Conservation (phyloP, 2,329 filamentous ascomycete species). For the Magnaporthiopsis poae region DNA sequence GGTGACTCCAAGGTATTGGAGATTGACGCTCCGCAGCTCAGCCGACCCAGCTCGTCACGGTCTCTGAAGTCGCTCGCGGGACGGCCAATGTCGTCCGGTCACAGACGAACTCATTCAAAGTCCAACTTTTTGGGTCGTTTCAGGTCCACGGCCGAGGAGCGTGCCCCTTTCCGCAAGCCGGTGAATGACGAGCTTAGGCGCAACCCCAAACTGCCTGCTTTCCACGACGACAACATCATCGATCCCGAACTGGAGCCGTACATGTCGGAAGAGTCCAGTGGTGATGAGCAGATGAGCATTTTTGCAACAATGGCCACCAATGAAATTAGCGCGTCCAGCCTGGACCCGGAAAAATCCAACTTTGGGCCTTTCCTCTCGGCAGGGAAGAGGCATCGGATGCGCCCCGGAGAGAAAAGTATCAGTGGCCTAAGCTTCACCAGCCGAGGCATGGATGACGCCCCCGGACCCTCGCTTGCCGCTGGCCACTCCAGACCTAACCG, state of each 20-base stretch:
- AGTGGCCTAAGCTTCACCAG: constrained; percentile 60
- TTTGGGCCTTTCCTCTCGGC: constrained; percentile 64
- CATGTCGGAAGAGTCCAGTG: constrained; percentile 90
- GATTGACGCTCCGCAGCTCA: constrained; percentile 73
- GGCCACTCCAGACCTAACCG: constrained; percentile 53
- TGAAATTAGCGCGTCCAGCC: constrained; percentile 52
- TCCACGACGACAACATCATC: constrained; percentile 97
- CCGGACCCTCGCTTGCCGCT: constrained; percentile 37
- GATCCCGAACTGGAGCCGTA: constrained; percentile 91
- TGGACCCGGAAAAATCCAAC: constrained; percentile 64
- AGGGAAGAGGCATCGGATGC: constrained; percentile 63
- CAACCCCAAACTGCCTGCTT: constrained; percentile 68
- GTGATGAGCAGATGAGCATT: constrained; percentile 82
- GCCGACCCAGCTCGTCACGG: constrained; percentile 84
- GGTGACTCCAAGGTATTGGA: constrained; percentile 82
- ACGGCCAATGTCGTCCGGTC: constrained; percentile 66
- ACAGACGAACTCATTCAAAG: constrained; percentile 79
- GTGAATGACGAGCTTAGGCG: constrained; percentile 55
- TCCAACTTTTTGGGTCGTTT: constrained; percentile 72
- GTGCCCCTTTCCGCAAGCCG: constrained; percentile 76
- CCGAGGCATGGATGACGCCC: constrained; percentile 60
- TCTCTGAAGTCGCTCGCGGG: constrained; percentile 66
- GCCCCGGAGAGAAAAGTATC: constrained; percentile 66
- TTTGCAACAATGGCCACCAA: constrained; percentile 64
- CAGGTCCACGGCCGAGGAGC: constrained; percentile 63